Evolutionary conservation across 2,329 filamentous ascomycete genomes (phyloP).

Genomic region (Periconia macrospinosa): DNA sequence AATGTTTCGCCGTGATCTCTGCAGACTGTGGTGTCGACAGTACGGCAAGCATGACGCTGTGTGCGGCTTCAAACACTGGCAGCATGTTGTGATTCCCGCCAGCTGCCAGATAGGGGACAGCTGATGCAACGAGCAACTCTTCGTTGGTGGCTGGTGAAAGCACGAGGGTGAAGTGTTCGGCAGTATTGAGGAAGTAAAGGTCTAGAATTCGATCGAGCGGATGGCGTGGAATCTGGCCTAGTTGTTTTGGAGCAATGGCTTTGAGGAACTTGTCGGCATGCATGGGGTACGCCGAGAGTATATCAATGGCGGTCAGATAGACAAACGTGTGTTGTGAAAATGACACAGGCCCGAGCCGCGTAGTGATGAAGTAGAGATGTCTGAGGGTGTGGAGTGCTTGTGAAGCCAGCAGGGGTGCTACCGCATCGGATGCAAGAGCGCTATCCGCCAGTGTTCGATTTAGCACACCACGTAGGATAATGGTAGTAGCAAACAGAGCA

Average conservation of each 20-base stretch:
- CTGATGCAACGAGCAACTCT: conserved; percentile 71
- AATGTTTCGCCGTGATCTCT: conserved; percentile 67
- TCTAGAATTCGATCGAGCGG: conserved; percentile 74
- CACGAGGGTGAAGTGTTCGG: conserved; percentile 77
- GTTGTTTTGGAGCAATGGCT: conserved; percentile 60
- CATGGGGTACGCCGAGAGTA: conserved; percentile 70
- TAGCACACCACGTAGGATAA: conserved; percentile 73
- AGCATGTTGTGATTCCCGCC: conserved; percentile 60
- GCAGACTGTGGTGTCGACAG: conserved; percentile 80
- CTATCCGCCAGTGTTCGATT: conserved; percentile 64
- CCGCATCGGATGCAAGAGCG: conserved; percentile 56
- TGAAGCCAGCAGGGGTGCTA: conserved; percentile 67
- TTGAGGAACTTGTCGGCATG: conserved; percentile 69
- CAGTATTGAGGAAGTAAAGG: conserved; percentile 83
- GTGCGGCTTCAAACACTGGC: conserved; percentile 84
- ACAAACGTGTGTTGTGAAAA: conserved; percentile 87
- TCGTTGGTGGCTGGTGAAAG: conserved; percentile 70
- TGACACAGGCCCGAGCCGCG: conserved; percentile 68
- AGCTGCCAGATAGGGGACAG: conserved; percentile 71
- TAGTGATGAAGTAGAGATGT: conserved; percentile 80
- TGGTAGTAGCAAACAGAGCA: conserved; percentile 73
- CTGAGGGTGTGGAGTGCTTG: conserved; percentile 74
- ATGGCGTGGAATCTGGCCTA: conserved; percentile 61
- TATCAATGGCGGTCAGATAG: conserved; percentile 79
- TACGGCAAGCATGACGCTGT: conserved; percentile 78